Conservation (phyloP, 2,329 filamentous ascomycete species). For the Cyanodermella asteris region DNA sequence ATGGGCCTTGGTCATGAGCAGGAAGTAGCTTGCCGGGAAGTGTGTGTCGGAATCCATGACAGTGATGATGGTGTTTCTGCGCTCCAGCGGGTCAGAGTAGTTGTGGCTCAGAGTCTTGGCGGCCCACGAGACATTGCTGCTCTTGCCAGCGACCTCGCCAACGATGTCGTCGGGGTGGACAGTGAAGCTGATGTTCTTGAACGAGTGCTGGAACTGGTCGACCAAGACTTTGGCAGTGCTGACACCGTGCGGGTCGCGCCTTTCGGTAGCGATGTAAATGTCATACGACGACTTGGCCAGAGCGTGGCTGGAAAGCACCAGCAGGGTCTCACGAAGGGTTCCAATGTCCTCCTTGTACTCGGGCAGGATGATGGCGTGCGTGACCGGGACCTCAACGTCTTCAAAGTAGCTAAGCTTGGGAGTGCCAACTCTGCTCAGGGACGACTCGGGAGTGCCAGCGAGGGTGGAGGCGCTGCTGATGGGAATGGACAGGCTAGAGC, state of each 20-base stretch:
- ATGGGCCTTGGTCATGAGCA: conserved; percentile 42
- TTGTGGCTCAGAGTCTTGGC: conserved; percentile 42
- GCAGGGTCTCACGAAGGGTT: conserved; percentile 44
- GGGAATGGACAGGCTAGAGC: conserved; percentile 9
- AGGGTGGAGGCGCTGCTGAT: conserved; percentile 5
- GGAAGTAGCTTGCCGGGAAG: conserved; percentile 45
- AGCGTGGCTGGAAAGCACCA: conserved; percentile 45
- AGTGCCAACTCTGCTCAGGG: conserved; percentile 3
- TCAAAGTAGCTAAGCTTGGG: conserved; percentile 25
- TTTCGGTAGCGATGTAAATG: conserved; percentile 52
- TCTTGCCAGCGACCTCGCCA: conserved; percentile 50
- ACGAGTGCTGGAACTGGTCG: conserved; percentile 40
- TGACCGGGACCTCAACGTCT: conserved; percentile 26
- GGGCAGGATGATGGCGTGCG: conserved; percentile 48
- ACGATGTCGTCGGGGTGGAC: conserved; percentile 43
- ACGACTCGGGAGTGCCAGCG: conserved; percentile 6
- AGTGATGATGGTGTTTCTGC: conserved; percentile 44
- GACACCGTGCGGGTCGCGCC: conserved; percentile 39
- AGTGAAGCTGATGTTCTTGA: conserved; percentile 44
- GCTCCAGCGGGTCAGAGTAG: conserved; percentile 26
- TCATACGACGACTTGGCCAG: conserved; percentile 44
- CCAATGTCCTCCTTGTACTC: conserved; percentile 56
- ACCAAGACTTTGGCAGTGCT: conserved; percentile 40
- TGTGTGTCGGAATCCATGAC: conserved; percentile 56
- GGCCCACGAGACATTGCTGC: conserved; percentile 53